Base-by-base conservation (phyloP, 495 filamentous ascomycete genomes). In the Lichina pygmaea region DNA sequence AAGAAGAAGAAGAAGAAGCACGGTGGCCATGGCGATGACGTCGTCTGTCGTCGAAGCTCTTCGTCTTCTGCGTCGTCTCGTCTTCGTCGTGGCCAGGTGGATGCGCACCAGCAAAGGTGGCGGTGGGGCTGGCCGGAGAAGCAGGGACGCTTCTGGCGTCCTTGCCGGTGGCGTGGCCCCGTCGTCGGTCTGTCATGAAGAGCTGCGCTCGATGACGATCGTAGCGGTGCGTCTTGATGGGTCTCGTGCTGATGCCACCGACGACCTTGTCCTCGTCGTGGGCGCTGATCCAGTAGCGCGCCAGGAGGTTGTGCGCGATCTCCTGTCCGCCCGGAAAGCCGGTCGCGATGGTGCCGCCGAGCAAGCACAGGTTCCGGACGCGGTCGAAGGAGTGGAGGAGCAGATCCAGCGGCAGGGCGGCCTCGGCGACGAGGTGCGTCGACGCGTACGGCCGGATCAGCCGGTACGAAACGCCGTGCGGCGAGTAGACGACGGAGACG, bases 261-360 rank as follows among this genome's bases (percentile, higher is more conserved):
- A 66, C 65, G 15, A 68, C 59, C 51, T 78, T 81, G 13, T 69
- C 69, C 11, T 68, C 73, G 50, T 79, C 75, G 47, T 81, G 77
- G 1, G 77, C 71, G 46, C 66, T 63, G 17, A 80, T 65, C 77
- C 77, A 80, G 6, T 60, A 55, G 43, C 59, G 61, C 4, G 75
- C 68, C 33, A 59, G 59, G 6, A 76, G 53, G 17, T 61, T 64
- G 7, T 55, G 55, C 1, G 69, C 74, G 12, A 75, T 72, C 46
- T 74, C 66, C 2, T 65, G 50, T 5, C 75, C 77, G 12, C 65
- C 63, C 6, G 68, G 68, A 12, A 66, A 61, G 9, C 76, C 76
- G 3, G 62, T 56, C 12, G 65, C 64, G 44, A 79, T 64, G 31
- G 70, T 70, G 0, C 76, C 76, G 40, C 75, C 76, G 5, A 78